Conservation (phyloP, 1,284 basidiomycete genomes). For the Pseudomicrostroma phylloplanum region DNA sequence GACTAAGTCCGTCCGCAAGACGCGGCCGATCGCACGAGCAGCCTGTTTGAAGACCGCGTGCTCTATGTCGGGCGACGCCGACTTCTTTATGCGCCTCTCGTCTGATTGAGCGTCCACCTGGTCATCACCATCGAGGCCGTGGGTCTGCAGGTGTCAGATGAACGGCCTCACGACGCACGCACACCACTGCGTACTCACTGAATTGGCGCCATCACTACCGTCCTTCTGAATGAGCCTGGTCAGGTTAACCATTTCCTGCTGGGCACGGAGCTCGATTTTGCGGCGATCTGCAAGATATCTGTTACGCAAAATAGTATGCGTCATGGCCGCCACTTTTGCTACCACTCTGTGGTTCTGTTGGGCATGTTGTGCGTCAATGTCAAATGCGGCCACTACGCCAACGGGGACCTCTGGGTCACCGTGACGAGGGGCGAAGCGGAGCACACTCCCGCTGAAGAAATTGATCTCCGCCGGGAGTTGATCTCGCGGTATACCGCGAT, state of each 20-base stretch:
- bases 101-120: too few species aligned
- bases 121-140: too few species aligned
- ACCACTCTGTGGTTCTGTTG: background rate
- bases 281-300: background rate
- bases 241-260: background rate
- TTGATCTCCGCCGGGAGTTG: background rate
- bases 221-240: background rate
- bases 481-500: background rate
- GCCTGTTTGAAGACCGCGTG: slow-evolving; percentile 8
- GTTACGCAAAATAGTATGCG: background rate
- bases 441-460: background rate
- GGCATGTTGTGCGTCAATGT: background rate
- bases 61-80: background rate
- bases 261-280: background rate
- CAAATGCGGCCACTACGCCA: background rate
- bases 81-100: too few species aligned
- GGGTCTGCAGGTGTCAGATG: too few species aligned
- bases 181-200: background rate
- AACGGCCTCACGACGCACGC: too few species aligned
- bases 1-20: background rate
- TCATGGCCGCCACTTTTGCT: background rate
- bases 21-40: background rate
- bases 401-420: background rate
- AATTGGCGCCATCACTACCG: background rate
- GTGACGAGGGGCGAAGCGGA: background rate